Evolutionary conservation across 2,329 filamentous ascomycete genomes (phyloP).

Genomic region (Beauveria bassiana): DNA sequence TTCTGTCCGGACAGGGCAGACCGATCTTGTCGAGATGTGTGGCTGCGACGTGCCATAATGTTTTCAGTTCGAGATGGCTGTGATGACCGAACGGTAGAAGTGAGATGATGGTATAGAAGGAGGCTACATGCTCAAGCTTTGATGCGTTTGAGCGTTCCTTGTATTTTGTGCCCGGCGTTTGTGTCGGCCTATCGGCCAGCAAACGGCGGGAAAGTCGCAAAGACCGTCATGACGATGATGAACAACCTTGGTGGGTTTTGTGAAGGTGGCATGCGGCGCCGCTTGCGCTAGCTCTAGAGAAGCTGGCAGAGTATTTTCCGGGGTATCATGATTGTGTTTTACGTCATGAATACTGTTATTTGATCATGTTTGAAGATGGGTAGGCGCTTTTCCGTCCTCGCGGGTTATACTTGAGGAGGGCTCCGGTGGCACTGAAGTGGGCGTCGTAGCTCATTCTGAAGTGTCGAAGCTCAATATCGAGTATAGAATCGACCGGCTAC

Average conservation of each 20-base stretch:
- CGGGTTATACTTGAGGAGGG: neutral
- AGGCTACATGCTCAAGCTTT: too few relatives aligned
- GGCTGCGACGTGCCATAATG: too few relatives aligned
- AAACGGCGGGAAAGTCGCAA: constrained; percentile 17
- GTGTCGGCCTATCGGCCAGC: too few relatives aligned
- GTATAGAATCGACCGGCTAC: neutral
- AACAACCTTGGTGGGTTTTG: constrained; percentile 18
- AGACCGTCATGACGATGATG: constrained; percentile 22
- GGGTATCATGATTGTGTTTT: too few relatives aligned
- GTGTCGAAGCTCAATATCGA: neutral
- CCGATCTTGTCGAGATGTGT: too few relatives aligned
- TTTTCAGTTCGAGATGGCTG: too few relatives aligned
- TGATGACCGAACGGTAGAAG: too few relatives aligned
- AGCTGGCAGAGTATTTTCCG: too few relatives aligned
- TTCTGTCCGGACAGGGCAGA: too few relatives aligned
- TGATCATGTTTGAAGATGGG: neutral
- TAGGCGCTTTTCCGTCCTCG: neutral
- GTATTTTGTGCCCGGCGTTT: too few relatives aligned
- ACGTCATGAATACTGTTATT: neutral
- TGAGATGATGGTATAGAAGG: too few relatives aligned
- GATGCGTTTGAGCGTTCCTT: too few relatives aligned
- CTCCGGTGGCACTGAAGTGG: neutral
- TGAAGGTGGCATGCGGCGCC: constrained; percentile 19
- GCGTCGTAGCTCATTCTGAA: neutral
- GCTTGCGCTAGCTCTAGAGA: neutral